A percentile compares a stretch with the other conserved stretches of the same genome.
Evolutionary conservation across 2,329 filamentous ascomycete species (phyloP).

Genomic region (Arthrinium puccinioides): DNA sequence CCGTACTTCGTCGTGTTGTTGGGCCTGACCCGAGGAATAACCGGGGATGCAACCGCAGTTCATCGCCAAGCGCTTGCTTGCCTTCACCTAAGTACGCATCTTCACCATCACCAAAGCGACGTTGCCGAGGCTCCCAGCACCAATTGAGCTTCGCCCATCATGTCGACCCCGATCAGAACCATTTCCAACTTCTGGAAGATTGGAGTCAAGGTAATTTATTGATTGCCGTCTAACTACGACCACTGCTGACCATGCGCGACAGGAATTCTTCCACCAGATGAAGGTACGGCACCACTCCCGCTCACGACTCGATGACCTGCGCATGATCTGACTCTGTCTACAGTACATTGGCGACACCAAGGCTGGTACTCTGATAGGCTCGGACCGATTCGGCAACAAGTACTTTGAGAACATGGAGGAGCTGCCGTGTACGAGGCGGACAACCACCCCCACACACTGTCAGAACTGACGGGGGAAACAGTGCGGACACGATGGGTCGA

Average conservation of each 20-base stretch:
- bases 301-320: constrained; percentile 11
- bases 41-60: too few species aligned
- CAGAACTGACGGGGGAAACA: constrained; percentile 24
- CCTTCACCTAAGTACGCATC: too few species aligned
- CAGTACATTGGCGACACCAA: constrained; percentile 80
- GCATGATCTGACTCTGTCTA: constrained; percentile 12
- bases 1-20: too few species aligned
- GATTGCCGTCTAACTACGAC: constrained; percentile 11
- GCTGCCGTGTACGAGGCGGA: constrained; percentile 62
- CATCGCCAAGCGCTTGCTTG: too few species aligned
- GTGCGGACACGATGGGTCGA: constrained; percentile 97
- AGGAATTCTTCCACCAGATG: constrained; percentile 91
- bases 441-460: not conserved
- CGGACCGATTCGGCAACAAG: constrained; percentile 92
- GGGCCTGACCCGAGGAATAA: too few species aligned
- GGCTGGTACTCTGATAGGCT: constrained; percentile 75
- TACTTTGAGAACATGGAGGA: constrained; percentile 96
- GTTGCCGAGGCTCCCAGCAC: constrained; percentile 11
- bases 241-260: constrained; percentile 28
- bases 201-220: constrained; percentile 86
- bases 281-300: constrained; percentile 56
- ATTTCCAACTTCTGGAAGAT: constrained; percentile 80
- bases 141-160: constrained; percentile 40
- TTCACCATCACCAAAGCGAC: constrained; percentile 14
- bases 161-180: constrained; percentile 89